Conservation (phyloP, 192 early-diverging fungal genomes). For the Diversispora epigaea region DNA sequence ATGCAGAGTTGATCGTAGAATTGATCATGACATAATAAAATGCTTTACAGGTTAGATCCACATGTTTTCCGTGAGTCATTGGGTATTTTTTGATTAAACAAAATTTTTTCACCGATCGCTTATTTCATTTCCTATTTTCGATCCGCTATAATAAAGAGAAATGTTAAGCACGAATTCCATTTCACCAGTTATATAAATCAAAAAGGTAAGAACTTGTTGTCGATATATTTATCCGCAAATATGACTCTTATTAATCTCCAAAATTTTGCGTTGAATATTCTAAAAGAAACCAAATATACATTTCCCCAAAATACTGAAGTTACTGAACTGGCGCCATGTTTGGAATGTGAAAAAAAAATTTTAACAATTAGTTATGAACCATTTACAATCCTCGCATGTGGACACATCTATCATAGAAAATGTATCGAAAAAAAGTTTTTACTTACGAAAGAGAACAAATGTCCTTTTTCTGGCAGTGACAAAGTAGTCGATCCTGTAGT, state of each 20-base stretch:
- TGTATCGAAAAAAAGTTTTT: slow-evolving; percentile 3
- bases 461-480: neutral
- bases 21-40: too few relatives aligned
- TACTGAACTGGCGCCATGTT: neutral
- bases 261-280: neutral
- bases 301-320: neutral
- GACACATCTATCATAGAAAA: neutral
- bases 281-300: neutral
- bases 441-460: neutral
- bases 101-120: too few relatives aligned
- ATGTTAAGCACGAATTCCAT: too few relatives aligned
- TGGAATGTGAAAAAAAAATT: slow-evolving; percentile 6
- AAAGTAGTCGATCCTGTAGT: neutral
- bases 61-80: too few relatives aligned
- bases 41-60: too few relatives aligned
- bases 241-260: neutral
- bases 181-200: too few relatives aligned
- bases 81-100: too few relatives aligned
- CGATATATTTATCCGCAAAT: too few relatives aligned
- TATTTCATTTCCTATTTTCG: too few relatives aligned
- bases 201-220: too few relatives aligned
- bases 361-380: neutral
- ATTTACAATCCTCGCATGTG: neutral
- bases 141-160: too few relatives aligned
- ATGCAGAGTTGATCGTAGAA: too few relatives aligned